These are phyloP conservation scores for Pseudoperonospora humuli DNA, from an alignment of 352 stramenopile species.

Conservation along the genomic window DNA sequence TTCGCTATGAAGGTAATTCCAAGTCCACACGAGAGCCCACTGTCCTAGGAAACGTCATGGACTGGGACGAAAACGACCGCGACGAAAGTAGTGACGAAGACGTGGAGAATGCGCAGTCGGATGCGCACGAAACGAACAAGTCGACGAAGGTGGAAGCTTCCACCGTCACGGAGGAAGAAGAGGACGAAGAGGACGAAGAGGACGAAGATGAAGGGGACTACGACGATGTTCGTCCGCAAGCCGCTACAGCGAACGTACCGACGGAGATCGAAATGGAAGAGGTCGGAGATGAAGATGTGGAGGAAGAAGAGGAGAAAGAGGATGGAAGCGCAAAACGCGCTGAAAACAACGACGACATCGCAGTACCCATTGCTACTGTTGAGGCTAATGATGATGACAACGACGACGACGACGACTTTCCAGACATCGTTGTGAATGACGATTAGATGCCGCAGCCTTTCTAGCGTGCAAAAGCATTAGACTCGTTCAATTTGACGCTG, in stretches of 20 bases:
- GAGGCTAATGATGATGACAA: constrained; percentile 28
- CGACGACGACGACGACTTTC: constrained; percentile 70
- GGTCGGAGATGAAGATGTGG: constrained; percentile 18
- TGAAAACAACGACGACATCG: too few relatives aligned
- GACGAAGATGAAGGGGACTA: constrained; percentile 35
- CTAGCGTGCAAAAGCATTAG: too few relatives aligned
- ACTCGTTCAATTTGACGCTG: background rate
- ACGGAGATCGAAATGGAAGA: constrained; percentile 17
- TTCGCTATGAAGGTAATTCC: background rate
- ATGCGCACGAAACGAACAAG: constrained; percentile 1
- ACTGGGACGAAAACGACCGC: constrained; percentile 30
- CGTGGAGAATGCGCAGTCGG: constrained; percentile 7
- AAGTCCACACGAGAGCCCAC: constrained; percentile 4
- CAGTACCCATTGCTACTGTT: too few relatives aligned
- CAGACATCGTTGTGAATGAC: constrained; percentile 75
- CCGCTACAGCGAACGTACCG: background rate
- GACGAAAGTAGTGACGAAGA: constrained; percentile 24
- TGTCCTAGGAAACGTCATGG: constrained; percentile 20
- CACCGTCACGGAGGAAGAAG: constrained; percentile 17
- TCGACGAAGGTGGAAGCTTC: constrained; percentile 3
- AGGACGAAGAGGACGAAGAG: constrained; percentile 17
- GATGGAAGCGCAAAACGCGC: constrained; percentile 13
- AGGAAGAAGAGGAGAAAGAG: constrained; percentile 1
- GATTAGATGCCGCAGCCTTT: constrained; percentile 20
- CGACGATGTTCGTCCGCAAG: constrained; percentile 26